Percentiles rank a stretch among this genome's conserved stretches.
Evolutionary conservation across 208 protist species (phyloP).

Genomic region (Leishmania lainsoni): DNA sequence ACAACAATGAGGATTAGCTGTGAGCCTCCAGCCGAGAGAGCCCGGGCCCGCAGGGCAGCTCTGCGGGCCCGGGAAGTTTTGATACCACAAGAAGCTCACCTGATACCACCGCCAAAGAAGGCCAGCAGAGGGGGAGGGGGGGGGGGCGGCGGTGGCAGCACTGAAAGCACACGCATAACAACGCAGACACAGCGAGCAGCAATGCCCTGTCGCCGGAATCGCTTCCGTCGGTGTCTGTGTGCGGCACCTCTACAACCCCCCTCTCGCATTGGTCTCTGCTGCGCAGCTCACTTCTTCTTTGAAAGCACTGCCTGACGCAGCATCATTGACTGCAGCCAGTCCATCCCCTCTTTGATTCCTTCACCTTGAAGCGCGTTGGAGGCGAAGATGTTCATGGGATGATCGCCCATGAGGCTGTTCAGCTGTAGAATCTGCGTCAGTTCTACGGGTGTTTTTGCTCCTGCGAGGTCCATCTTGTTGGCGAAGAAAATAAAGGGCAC

Average conservation of each 20-base stretch:
- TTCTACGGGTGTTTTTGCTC: conserved; percentile 79
- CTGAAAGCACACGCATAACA: neutral
- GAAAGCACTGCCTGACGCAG: conserved; percentile 36
- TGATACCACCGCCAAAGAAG: neutral
- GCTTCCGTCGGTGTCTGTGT: neutral
- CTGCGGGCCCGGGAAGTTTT: neutral
- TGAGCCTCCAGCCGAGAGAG: too few relatives aligned
- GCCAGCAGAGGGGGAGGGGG: neutral
- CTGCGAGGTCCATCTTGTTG: conserved; percentile 92
- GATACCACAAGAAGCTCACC: neutral
- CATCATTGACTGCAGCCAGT: conserved; percentile 68
- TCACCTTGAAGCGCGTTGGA: conserved; percentile 73
- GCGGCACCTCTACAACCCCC: neutral
- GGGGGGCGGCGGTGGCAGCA: neutral
- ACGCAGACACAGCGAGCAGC: neutral
- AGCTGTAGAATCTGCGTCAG: conserved; percentile 85
- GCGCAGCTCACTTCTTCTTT: conserved; percentile 35
- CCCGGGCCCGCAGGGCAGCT: too few relatives aligned
- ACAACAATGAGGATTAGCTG: neutral
- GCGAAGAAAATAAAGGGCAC: conserved; percentile 88
- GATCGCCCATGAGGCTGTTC: conserved; percentile 55
- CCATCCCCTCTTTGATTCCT: conserved; percentile 71
- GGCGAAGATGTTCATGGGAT: conserved; percentile 86
- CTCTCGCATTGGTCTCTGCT: neutral
- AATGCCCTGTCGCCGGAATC: neutral